Percentiles rank a stretch among this genome's conserved stretches.
Conservation (phyloP, 2,329 filamentous ascomycete species). For the Xylariaceae sp. region DNA sequence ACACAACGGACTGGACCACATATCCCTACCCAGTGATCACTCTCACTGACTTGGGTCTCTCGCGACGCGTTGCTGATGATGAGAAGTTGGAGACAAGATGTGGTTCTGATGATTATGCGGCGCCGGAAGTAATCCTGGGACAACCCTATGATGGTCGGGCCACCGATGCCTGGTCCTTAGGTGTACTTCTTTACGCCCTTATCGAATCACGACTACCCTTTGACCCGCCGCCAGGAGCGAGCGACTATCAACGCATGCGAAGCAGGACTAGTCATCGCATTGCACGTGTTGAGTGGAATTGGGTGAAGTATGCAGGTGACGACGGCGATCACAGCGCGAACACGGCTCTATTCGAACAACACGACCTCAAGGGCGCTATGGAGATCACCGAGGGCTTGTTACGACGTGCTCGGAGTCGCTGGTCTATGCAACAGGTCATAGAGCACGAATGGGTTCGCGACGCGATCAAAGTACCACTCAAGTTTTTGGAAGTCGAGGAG, state of each 20-base stretch:
- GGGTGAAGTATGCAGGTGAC: constrained; percentile 77
- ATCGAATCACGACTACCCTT: constrained; percentile 92
- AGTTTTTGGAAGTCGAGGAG: constrained; percentile 55
- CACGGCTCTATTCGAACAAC: constrained; percentile 54
- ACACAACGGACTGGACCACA: constrained; percentile 60
- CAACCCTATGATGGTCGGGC: constrained; percentile 88
- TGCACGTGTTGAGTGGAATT: constrained; percentile 90
- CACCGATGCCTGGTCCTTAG: constrained; percentile 92
- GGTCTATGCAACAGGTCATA: constrained; percentile 68
- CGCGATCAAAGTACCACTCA: constrained; percentile 63
- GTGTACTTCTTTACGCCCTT: constrained; percentile 86
- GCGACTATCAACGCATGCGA: constrained; percentile 68
- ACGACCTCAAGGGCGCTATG: constrained; percentile 68
- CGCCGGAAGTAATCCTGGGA: constrained; percentile 92
- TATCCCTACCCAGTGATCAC: constrained; percentile 82
- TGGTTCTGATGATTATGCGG: constrained; percentile 94
- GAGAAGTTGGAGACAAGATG: constrained; percentile 90
- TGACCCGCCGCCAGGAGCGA: constrained; percentile 77
- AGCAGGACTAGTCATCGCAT: constrained; percentile 90
- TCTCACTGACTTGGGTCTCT: constrained; percentile 86
- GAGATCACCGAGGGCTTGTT: constrained; percentile 78
- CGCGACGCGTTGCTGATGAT: constrained; percentile 75
- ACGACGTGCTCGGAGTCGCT: constrained; percentile 74
- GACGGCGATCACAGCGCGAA: constrained; percentile 80
- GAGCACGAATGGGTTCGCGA: constrained; percentile 69